Base-by-base conservation (phyloP, 148 eudicot genomes). In the Nepenthes gracilis region DNA sequence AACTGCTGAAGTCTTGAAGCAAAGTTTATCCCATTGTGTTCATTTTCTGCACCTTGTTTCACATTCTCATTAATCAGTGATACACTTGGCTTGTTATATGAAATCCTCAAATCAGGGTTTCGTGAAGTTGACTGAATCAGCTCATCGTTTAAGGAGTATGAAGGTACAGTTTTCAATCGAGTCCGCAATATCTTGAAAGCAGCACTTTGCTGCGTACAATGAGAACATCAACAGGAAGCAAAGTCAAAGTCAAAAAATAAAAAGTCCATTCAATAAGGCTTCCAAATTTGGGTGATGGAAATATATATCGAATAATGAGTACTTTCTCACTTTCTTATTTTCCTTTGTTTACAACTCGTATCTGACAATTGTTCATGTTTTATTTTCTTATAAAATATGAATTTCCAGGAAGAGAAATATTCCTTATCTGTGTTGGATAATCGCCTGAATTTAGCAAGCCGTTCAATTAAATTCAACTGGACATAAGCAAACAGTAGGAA, bases 121-220 rank as follows among this genome's bases (percentile, higher is more conserved):
- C 73, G 85, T 11, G 70, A 66, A 38, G 72, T 58, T 38, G 77
- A 71, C 60, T 63, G 68, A 13, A 57, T 53, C 50, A 73, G 85
- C 60, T 86, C 86, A 43, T 80, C 73, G 37, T 55, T 80, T 48
- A 89, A 83, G 68, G 95, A 83, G 67, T 79, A 85, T 35, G 85
- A 68, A 33, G 97, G 91, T n/a, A 90, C 83, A 37, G 97, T 85
- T 79, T 87, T 90, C 67, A 94, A 73, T 47, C 99, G 83, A 51
- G 95, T 94, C 70, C 84, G 77, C 55, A 94, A 80, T 60, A 86
- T 78, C 83, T 86, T 94, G 83, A 94, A 94, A 52, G 75, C 80
- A 63, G 75, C 72, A 68, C 89, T 86, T 86, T 83, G 94, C 88
- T 83, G 79, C 72, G 74, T 13, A 57, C 32, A 45, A 35, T 54